Conservation (phyloP, 805 yeast genomes). For the Candida parachauliodes region DNA sequence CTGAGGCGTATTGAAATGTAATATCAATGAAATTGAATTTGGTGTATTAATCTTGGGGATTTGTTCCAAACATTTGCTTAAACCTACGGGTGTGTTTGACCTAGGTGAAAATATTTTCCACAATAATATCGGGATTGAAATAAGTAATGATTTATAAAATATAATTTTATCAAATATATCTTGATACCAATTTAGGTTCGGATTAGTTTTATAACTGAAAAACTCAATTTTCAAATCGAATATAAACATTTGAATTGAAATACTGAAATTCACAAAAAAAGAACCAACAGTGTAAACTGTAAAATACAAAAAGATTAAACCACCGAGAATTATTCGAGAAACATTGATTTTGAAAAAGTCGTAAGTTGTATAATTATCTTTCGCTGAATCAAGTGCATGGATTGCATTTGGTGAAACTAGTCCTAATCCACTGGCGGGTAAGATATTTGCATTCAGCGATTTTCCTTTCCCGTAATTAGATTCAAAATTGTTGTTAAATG, state of each 20-base stretch:
- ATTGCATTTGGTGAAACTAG: slow-evolving; percentile 11
- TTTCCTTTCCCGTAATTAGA: no score
- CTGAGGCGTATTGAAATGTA: slow-evolving; percentile 24
- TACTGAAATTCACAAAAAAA: slow-evolving; percentile 1
- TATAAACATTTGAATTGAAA: slow-evolving; percentile 5
- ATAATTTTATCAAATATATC: not conserved
- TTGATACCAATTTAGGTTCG: slow-evolving; percentile 6
- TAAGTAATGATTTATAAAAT: not conserved
- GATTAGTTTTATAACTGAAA: slow-evolving; percentile 8
- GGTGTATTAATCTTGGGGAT: slow-evolving; percentile 22
- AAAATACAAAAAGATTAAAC: slow-evolving; percentile 8
- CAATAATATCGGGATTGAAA: slow-evolving; percentile 1
- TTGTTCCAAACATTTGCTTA: slow-evolving; percentile 7
- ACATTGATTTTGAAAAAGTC: slow-evolving; percentile 18
- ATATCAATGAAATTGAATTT: slow-evolving; percentile 24
- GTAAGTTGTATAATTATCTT: slow-evolving; percentile 14
- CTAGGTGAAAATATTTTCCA: slow-evolving; percentile 1
- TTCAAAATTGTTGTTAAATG: no score
- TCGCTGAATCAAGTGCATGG: slow-evolving; percentile 14
- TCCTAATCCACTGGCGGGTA: slow-evolving; percentile 13
- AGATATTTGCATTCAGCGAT: slow-evolving; percentile 9
- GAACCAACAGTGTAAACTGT: not conserved
- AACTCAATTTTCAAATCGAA: slow-evolving; percentile 8
- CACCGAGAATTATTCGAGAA: slow-evolving; percentile 12
- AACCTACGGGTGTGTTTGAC: slow-evolving; percentile 8